Evolutionary conservation across 192 early-diverging fungal species (phyloP).

Genomic region (Backusella tuberculispora): DNA sequence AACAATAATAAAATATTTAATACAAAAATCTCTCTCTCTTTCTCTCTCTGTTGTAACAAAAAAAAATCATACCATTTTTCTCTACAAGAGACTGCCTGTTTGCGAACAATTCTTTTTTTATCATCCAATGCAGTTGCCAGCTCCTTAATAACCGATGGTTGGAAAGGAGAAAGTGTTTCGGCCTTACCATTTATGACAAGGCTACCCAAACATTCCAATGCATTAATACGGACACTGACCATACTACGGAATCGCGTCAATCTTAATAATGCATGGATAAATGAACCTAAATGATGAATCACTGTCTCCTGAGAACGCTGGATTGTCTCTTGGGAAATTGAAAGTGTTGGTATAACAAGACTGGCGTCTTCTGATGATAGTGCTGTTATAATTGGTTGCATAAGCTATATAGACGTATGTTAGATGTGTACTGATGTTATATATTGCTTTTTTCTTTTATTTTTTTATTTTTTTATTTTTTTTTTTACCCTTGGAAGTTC

Average conservation of each 20-base stretch:
- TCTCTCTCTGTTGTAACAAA: too few species aligned
- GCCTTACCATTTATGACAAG: constrained; percentile 63
- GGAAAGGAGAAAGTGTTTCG: constrained; percentile 61
- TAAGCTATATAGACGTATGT: constrained; percentile 50
- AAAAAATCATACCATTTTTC: constrained; percentile 71
- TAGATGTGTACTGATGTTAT: too few species aligned
- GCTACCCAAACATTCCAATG: constrained; percentile 66
- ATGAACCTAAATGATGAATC: constrained; percentile 15
- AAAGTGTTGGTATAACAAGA: constrained; percentile 70
- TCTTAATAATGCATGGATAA: constrained; percentile 22
- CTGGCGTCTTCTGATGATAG: constrained; percentile 63
- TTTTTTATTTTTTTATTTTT: neutral
- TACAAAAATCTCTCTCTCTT: too few species aligned
- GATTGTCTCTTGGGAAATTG: constrained; percentile 70
- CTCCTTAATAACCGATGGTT: constrained; percentile 61
- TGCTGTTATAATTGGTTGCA: constrained; percentile 80
- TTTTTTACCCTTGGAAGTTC: constrained; percentile 64
- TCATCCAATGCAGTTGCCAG: constrained; percentile 82
- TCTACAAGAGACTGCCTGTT: constrained; percentile 83
- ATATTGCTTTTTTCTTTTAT: neutral
- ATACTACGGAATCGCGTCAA: constrained; percentile 38
- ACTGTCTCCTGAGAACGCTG: constrained; percentile 57
- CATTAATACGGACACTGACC: constrained; percentile 54
- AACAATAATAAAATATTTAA: neutral
- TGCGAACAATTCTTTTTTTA: constrained; percentile 83